Base-by-base conservation (phyloP, 768 basidiomycete genomes). In the Tulasnella sp. region DNA sequence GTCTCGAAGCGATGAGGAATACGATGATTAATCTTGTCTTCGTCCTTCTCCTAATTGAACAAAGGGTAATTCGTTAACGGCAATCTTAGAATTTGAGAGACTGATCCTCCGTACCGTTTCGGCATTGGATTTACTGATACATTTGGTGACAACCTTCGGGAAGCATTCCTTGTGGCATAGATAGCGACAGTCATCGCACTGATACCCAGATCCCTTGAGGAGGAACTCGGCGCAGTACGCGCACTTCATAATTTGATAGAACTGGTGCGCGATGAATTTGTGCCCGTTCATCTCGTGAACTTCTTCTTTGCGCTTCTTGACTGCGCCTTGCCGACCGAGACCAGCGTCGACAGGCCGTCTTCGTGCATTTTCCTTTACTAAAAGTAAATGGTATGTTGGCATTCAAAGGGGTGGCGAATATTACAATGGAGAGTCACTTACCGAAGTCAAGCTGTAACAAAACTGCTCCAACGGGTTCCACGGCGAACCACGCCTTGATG, bases 281-380 rank as follows among this genome's bases (percentile, higher is more conserved):
- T 99, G 96, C 10, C 96, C 96, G 69, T 98, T 98, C 91, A 97
- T 97, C 73, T 98, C 94, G 74, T 94, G 93, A 2, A 98, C 86
- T 75, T 98, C 95, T 65, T 84, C 95, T 73, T 97, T 97, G 67
- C 94, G 88, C 74, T 96, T 96, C 74, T 96, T 97, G 65, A 99
- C 84, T 61, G 96, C 96, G 56, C 95, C 96, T 74, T 97, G 95
- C 70, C 96, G 92, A 51, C 95, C 96, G 42, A 99, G 82, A 60
- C 92, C 93, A 10, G 82, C 88, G 67, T 99, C 96, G 62, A 94
- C 70, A n/a, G 94, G 92, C 42, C 96, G 85, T 70, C 95, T 94
- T 63, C 93, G 86, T 29, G 94, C 87, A 68, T 95, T 98, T 72
- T 97, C 93, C 75, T 99, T 99, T 73, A 96, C 96, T 99, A 66